Conservation (phyloP, 2,329 filamentous ascomycete species). For the Phaeoacremonium minimum region DNA sequence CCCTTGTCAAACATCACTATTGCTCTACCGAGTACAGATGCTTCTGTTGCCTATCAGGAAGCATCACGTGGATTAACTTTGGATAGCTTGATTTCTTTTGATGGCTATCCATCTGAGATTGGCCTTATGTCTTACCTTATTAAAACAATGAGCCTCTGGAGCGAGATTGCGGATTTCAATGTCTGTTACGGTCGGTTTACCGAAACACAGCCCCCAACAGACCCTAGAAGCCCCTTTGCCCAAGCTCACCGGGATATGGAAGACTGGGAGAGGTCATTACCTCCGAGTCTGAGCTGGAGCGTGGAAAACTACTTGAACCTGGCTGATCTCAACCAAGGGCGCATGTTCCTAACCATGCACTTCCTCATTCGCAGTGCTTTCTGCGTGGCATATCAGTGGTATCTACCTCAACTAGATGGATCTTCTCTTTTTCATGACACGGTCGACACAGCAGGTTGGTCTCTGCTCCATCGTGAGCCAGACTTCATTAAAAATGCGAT, state of each 20-base stretch:
- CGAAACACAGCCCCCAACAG: constrained; percentile 10
- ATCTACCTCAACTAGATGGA: neutral
- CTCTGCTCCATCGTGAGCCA: neutral
- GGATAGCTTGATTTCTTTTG: constrained; percentile 2
- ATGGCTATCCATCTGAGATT: constrained; percentile 10
- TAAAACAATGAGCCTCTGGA: constrained; percentile 12
- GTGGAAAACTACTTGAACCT: constrained; percentile 9
- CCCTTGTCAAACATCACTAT: constrained; percentile 4
- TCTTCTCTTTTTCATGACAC: neutral
- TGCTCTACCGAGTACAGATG: constrained; percentile 11
- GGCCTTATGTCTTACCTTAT: constrained; percentile 11
- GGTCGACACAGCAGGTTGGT: neutral
- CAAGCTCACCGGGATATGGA: constrained; percentile 4
- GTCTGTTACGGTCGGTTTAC: constrained; percentile 4
- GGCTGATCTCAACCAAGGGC: neutral
- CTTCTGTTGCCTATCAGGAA: constrained; percentile 11
- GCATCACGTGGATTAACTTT: constrained; percentile 9
- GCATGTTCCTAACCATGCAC: neutral
- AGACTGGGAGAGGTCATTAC: constrained; percentile 9
- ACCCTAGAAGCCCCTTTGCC: constrained; percentile 5
- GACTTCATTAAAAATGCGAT: neutral
- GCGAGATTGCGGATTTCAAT: constrained; percentile 10
- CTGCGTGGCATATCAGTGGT: neutral
- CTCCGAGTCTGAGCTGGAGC: constrained; percentile 10
- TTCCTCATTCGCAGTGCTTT: neutral